These are phyloP conservation scores for Fusarium sp. DNA, from an alignment of 2,329 filamentous ascomycete species.

Conservation along the genomic window DNA sequence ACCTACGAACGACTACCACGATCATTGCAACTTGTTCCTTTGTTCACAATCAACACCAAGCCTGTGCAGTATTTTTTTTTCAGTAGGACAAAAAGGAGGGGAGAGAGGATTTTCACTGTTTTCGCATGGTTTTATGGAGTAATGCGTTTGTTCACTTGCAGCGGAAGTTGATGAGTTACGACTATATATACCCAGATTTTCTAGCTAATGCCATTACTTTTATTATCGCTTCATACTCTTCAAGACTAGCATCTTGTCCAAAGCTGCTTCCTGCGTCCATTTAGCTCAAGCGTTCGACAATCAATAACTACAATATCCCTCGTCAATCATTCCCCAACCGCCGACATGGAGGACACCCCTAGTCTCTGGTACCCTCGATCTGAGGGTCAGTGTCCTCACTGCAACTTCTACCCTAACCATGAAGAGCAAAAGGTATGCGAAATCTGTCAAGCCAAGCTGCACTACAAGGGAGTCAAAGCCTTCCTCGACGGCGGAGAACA, in stretches of 20 bases:
- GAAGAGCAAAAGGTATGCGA: conserved; percentile 10
- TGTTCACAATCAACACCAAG: conserved; percentile 21
- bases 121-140: conserved; percentile 19
- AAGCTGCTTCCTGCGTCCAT: not conserved
- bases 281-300: not conserved
- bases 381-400: conserved; percentile 11
- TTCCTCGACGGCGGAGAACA: not conserved
- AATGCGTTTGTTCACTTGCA: conserved; percentile 30
- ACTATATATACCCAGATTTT: conserved; percentile 36
- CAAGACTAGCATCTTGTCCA: not conserved
- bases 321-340: not conserved
- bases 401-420: conserved; percentile 13
- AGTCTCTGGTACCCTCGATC: not conserved
- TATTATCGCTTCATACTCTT: not conserved
- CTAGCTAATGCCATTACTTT: conserved; percentile 29
- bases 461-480: not conserved
- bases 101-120: conserved; percentile 11
- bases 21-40: conserved; percentile 31
- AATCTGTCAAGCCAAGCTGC: conserved; percentile 1
- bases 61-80: not conserved
- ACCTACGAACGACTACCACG: conserved; percentile 3
- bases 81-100: not conserved
- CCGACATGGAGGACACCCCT: not conserved
- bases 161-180: conserved; percentile 33
- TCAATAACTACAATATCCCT: not conserved